Base-by-base conservation (phyloP, 225 moss, liverwort and hornwort species). In the Sphagnum tenellum region DNA sequence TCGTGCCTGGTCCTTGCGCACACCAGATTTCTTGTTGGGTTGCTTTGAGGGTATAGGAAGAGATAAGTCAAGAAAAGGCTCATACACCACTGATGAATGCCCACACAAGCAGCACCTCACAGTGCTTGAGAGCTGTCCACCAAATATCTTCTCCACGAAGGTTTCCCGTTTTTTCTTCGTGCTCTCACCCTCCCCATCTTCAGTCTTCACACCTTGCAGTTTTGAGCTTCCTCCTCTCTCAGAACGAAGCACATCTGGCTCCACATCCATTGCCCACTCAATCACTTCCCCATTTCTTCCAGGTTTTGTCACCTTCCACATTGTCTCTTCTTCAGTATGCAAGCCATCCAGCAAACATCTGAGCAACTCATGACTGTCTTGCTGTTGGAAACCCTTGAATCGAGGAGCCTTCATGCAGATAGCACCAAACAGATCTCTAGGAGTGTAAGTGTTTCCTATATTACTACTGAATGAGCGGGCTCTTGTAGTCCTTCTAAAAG, bases 371-470 rank as follows among this genome's bases (percentile, higher is more conserved):
- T 94, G 93, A 66, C 93, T 94, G 70, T 94, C 93, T 69, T 94
- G 93, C 65, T 94, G 90, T 74, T 94, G 93, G 50, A 84, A 94
- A 0, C 93, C 90, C 82, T 90, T 94, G 52, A 94, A 94, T 73
- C 86, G 80, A 29, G 93, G 90, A 29, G 83, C 90, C 70, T 94
- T 94, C 8, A 77, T 67, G 63, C 86, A 94, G 61, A 90, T 88
- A 12, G 84, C 86, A 77, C 80, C 84, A 65, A 90, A 88, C 9
- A 94, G 81, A 49, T 72, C 74, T 61, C 82, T 84, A 8, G 93
- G 93, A 73, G 79, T 84, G 7, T 82, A 81, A 14, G 77, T 77
- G 48, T 29, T 79, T 69, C 80, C 89, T 50, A 83, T 56, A 63
- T 66, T 71, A 50, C 75, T 77, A 74, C 89, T 88, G 5, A 86